Conservation (phyloP, 371 early-diverging fungal species). For the Mucor indicus region DNA sequence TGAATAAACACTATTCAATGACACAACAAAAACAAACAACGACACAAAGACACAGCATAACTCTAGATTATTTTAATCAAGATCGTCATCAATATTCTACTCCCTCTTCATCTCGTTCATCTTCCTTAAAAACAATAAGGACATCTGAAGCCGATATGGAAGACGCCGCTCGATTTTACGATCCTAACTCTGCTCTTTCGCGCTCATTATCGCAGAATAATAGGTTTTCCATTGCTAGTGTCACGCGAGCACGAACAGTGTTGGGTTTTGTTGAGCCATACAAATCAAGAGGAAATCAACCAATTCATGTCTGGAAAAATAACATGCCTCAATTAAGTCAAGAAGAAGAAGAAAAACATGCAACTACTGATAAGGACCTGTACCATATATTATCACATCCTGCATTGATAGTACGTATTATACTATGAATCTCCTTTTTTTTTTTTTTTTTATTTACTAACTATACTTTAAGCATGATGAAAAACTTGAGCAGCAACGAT, state of each 20-base stretch:
- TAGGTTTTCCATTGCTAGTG: conserved; percentile 8
- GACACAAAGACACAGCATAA: conserved; percentile 3
- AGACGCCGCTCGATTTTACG: background rate
- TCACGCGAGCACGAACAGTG: conserved; percentile 20
- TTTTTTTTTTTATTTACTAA: background rate
- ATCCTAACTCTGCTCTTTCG: background rate
- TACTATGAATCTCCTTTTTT: background rate
- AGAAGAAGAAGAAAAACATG: background rate
- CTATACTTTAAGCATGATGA: conserved; percentile 5
- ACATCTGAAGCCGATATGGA: background rate
- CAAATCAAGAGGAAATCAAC: conserved; percentile 13
- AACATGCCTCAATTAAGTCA: conserved; percentile 4
- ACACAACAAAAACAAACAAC: conserved; percentile 5
- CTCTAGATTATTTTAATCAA: conserved; percentile 7
- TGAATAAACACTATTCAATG: conserved; percentile 8
- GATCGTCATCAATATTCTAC: background rate
- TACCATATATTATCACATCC: conserved; percentile 7
- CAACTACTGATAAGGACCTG: conserved; percentile 3
- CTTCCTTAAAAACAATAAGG: conserved; percentile 11
- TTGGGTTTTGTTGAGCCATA: conserved; percentile 11
- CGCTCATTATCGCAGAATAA: conserved; percentile 3
- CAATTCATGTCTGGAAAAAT: conserved; percentile 17
- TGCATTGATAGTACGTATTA: conserved; percentile 8
- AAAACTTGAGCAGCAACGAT: conserved; percentile 16
- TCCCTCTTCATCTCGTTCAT: conserved; percentile 10